Evolutionary conservation across 78 protist genomes (phyloP), one percentile per base, ranked within the genome.

Genomic region (Fonticula alba): DNA sequence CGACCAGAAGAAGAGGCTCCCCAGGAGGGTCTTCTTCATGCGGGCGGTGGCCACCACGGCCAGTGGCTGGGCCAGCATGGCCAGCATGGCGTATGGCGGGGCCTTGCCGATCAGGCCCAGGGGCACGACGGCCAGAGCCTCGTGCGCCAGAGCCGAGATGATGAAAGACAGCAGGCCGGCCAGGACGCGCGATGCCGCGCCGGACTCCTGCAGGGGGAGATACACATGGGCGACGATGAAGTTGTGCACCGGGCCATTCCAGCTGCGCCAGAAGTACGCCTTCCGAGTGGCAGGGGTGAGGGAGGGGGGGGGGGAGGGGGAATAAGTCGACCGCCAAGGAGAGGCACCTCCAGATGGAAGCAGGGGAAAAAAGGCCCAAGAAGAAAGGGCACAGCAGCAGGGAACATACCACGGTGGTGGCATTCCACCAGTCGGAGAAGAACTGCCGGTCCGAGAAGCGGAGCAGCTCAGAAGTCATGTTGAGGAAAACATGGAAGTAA

Each of bases 341-440:
- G n/a, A n/a, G n/a, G n/a, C n/a, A n/a, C n/a, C n/a, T n/a, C n/a
- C n/a, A n/a, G n/a, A n/a, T n/a, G n/a, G n/a, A n/a, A n/a, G n/a
- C n/a, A n/a, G n/a, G n/a, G n/a, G n/a, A n/a, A n/a, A 38, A 38
- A 38, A 38, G 7, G 43, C 17, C 17, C 43, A 38, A 38, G 43
- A 38, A 3, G 7, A 38, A 7, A 7, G 17, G 17, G 43, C 43
- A 7, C 43, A 38, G 43, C 43, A 38, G 43, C 43, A 38, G 17
- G 43, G 43, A 38, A 38, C 43, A 7, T 38, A 7, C 43, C 36
- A 72, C 31, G 33, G 24, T 13, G 17, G 43, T 65, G 22, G 66
- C 20, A 52, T 72, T 72, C 76, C 76, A 72, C 76, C 76, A 72
- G 27, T 65, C 76, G 27, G 37, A 20, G 41, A 66, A 72, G 55